A percentile compares a stretch with the other conserved stretches of the same genome.
Conservation (phyloP, 345 rosid species). For the Eucalyptus pauciflora region DNA sequence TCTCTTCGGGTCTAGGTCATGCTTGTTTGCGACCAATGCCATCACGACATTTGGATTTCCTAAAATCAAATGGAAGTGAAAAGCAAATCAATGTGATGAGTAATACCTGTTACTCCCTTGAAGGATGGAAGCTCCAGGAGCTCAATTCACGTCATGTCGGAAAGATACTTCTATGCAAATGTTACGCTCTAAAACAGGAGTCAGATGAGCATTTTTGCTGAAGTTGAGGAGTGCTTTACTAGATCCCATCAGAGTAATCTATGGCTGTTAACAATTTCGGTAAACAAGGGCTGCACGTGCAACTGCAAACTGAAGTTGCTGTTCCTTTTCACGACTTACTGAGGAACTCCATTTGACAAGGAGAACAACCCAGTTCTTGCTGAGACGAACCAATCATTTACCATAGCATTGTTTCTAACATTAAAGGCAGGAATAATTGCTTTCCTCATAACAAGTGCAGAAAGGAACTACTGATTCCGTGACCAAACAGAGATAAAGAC, state of each 20-base stretch:
- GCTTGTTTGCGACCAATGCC: conserved; percentile 60
- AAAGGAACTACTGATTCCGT: neutral
- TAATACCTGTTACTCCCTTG: neutral
- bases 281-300: neutral
- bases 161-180: neutral
- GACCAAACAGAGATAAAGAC: neutral
- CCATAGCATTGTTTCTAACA: neutral
- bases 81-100: neutral
- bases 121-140: neutral
- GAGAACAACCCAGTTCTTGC: neutral
- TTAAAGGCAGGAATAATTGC: neutral
- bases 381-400: neutral
- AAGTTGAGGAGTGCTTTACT: neutral
- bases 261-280: neutral
- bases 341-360: neutral
- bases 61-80: neutral
- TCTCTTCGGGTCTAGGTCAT: conserved; percentile 35
- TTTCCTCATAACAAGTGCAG: neutral
- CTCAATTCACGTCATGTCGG: neutral
- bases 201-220: neutral
- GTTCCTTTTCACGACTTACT: neutral
- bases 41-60: conserved; percentile 50
- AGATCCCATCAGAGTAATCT: neutral
- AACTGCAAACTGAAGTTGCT: neutral
- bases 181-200: neutral